Evolutionary conservation across 495 filamentous ascomycete species (phyloP), one percentile per base, ranked within the genome.

Genomic region (Pseudevernia furfuracea): DNA sequence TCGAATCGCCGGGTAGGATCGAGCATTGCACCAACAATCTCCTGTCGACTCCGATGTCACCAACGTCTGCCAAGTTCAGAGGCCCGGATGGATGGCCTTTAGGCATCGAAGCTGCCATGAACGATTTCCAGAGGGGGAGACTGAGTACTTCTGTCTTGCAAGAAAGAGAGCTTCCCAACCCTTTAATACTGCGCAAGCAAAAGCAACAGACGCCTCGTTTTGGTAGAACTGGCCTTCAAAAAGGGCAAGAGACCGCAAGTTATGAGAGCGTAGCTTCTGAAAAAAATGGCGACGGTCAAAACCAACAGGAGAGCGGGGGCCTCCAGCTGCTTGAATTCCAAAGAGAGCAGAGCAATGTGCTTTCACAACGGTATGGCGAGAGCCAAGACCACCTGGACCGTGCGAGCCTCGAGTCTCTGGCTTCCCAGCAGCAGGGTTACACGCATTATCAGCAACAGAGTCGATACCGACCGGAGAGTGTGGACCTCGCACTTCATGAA

Each of bases 101-200:
- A n/a, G 34, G 44, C 19, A 21, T 61, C 28, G n/a, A 61, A 53
- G 38, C 25, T 52, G 60, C 60, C n/a, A 61, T 61, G 6, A 38
- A 61, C 34, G 60, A 46, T 28, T 61, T 49, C 15, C 17, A 53
- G 2, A 28, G 60, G 15, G 60, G 60, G 23, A 49, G 49, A 53
- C n/a, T 61, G 34, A 61, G 60, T 25, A 61, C 60, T 10, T 7
- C 46, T 2, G 7, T 6, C n/a, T 41, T 37, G 43, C n/a, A 37
- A 37, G 43, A 61, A n/a, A 25, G 53, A 39, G 60, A 46, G 30
- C 43, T 37, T n/a, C 34, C 44, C 19, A 28, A 21, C 17, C 46
- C 30, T 17, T 34, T 55, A 30, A 11, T 53, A 8, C 17, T 61
- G n/a, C 32, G 34, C 43, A 49, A 36, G 14, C 12, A 34, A 55